These are phyloP conservation scores for Ligustrum vulgare DNA, from an alignment of 257 asterid genomes.

Conservation along the genomic window DNA sequence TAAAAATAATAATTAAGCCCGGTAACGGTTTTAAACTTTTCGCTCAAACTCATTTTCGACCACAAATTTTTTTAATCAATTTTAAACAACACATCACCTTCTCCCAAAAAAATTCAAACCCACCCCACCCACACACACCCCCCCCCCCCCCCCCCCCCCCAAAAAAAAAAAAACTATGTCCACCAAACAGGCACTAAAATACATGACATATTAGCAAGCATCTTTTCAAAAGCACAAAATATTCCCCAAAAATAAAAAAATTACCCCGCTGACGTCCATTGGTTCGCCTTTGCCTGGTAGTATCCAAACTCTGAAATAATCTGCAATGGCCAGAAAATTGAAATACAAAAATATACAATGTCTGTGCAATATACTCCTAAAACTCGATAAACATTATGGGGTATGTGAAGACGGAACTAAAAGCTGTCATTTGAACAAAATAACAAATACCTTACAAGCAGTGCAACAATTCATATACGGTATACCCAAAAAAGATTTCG, in stretches of 20 bases:
- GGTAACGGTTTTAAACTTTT: too few species aligned
- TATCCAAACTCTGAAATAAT: conserved; percentile 4
- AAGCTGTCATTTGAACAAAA: background rate
- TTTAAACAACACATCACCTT: too few species aligned
- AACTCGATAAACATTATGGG: background rate
- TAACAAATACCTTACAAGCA: background rate
- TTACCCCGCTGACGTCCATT: conserved; percentile 34
- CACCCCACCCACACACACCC: too few species aligned
- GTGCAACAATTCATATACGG: background rate
- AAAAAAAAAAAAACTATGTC: too few species aligned
- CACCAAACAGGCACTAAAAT: too few species aligned
- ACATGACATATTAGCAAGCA: background rate
- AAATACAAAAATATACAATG: background rate
- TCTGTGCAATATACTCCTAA: background rate
- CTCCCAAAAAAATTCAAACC: too few species aligned
- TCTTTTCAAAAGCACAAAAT: background rate
- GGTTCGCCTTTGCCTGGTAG: background rate
- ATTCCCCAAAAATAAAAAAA: conserved; percentile 7
- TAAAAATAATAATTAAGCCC: background rate
- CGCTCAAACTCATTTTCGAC: too few species aligned
- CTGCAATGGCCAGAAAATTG: background rate
- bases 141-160: too few species aligned
- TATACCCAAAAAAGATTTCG: background rate
- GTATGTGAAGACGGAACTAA: too few species aligned
- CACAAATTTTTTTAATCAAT: too few species aligned